These are phyloP conservation scores for Murraya paniculata DNA, from an alignment of 345 rosid species.

Conservation along the genomic window DNA sequence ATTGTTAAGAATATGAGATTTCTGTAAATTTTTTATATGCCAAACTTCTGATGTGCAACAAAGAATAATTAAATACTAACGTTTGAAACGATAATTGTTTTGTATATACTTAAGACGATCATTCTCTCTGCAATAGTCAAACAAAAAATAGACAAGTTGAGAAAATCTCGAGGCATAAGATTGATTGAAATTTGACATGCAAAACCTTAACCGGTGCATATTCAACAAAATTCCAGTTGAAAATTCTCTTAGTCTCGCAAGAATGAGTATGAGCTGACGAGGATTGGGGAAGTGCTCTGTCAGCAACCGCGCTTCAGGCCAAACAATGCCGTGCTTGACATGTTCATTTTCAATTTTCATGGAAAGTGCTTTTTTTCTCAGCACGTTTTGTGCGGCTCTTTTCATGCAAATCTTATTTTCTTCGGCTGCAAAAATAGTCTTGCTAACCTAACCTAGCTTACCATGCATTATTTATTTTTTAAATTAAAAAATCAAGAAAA, in stretches of 20 bases:
- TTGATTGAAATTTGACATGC: too few species aligned
- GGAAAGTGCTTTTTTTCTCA: neutral
- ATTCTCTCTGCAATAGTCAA: too few species aligned
- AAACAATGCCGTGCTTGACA: slow-evolving; percentile 15
- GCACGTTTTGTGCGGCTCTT: neutral
- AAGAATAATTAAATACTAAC: too few species aligned
- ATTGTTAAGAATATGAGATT: too few species aligned
- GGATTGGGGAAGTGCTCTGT: neutral
- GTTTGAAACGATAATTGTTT: too few species aligned
- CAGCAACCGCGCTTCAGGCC: slow-evolving; percentile 13
- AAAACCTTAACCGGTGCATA: too few species aligned
- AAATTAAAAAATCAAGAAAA: neutral
- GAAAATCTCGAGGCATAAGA: too few species aligned
- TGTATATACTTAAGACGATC: too few species aligned
- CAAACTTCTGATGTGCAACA: too few species aligned
- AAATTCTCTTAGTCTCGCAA: neutral
- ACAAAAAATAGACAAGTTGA: too few species aligned
- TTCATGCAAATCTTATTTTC: neutral
- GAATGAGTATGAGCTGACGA: neutral
- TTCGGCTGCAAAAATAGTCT: neutral
- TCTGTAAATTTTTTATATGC: too few species aligned
- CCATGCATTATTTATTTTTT: neutral
- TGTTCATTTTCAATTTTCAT: neutral
- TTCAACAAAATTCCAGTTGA: too few species aligned
- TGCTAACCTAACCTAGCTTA: neutral